Conservation (phyloP, 75 land plant species). For the Cryptomeria japonica region DNA sequence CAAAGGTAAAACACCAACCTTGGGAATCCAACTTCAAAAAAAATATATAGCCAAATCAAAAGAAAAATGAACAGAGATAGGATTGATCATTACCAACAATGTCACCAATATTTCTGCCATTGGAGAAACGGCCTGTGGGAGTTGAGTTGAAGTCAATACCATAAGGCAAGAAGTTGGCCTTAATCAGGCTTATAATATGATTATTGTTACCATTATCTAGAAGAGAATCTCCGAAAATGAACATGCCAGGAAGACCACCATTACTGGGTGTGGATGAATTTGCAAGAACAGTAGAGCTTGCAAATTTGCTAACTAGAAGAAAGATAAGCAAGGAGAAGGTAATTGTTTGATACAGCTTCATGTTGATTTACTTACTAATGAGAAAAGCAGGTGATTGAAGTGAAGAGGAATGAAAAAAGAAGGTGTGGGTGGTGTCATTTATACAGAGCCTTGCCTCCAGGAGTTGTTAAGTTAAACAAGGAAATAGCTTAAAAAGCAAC, state of each 20-base stretch:
- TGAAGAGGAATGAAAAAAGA: not conserved
- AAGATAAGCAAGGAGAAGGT: not conserved
- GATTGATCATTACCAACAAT: conserved; percentile 27
- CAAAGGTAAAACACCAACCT: not conserved
- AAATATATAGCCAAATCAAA: no score
- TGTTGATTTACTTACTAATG: not conserved
- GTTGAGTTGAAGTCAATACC: conserved; percentile 59
- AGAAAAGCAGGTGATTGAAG: not conserved
- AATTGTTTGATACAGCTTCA: not conserved
- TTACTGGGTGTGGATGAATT: not conserved
- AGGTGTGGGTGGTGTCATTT: not conserved
- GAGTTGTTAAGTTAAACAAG: not conserved
- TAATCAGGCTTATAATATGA: conserved; percentile 26
- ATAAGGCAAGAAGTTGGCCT: conserved; percentile 59
- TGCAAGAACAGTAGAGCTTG: not conserved
- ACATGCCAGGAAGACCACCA: conserved; percentile 41
- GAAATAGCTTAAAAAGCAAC: not conserved
- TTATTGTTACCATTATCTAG: conserved; percentile 90
- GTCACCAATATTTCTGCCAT: conserved; percentile 58
- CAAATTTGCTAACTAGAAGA: not conserved
- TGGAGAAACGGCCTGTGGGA: conserved; percentile 66
- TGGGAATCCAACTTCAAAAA: no score
- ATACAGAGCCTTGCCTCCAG: not conserved
- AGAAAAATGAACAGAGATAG: not conserved
- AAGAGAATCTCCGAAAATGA: conserved; percentile 78